Conservation (phyloP, 306 rosid species). For the Echinosophora koreensis region DNA sequence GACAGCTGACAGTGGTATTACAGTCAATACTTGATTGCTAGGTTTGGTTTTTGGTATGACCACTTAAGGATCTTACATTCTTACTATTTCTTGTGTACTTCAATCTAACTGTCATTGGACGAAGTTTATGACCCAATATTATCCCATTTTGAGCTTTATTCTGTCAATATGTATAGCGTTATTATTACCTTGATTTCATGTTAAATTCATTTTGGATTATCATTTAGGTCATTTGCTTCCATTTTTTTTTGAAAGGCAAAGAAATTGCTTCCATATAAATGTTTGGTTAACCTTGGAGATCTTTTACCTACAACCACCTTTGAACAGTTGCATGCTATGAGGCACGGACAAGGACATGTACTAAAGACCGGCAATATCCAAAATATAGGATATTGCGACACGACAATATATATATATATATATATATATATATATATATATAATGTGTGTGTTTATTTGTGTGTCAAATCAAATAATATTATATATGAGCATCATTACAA, state of each 20-base stretch:
- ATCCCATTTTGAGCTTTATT: conserved; percentile 19
- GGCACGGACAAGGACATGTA: too few species aligned
- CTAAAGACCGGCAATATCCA: too few species aligned
- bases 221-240: neutral
- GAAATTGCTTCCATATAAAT: neutral
- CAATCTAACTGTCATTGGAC: conserved; percentile 34
- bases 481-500: too few species aligned
- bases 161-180: neutral
- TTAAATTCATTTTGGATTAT: conserved; percentile 2
- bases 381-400: too few species aligned
- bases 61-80: conserved; percentile 25
- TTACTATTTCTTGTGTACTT: conserved; percentile 6
- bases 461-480: too few species aligned
- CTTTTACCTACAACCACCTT: neutral
- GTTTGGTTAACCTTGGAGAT: neutral
- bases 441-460: too few species aligned
- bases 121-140: neutral
- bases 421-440: too few species aligned
- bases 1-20: conserved; percentile 40
- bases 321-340: neutral
- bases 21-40: neutral
- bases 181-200: neutral
- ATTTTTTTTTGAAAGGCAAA: too few species aligned
- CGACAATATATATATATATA: too few species aligned
- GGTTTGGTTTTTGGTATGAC: conserved; percentile 12